A percentile compares a stretch with the other conserved stretches of the same genome.
Conservation (phyloP, 2,329 filamentous ascomycete species). For the Dothideomycetidae sp. region DNA sequence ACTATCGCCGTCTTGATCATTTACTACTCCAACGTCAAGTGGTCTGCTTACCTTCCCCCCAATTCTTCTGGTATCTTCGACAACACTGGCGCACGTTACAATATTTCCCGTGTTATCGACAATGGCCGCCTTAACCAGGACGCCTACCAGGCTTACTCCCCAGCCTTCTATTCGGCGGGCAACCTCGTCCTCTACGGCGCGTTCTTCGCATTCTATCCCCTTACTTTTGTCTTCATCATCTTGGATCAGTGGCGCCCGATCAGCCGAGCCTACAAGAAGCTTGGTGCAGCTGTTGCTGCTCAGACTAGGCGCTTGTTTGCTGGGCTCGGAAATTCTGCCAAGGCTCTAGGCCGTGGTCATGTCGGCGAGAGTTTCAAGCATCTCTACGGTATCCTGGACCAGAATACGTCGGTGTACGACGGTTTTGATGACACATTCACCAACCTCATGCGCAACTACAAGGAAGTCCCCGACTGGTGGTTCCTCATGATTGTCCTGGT, state of each 20-base stretch:
- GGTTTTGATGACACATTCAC: constrained; percentile 8
- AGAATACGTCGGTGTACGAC: constrained; percentile 8
- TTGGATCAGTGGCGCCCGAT: constrained; percentile 6
- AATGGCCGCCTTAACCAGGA: too few species aligned
- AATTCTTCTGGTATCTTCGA: constrained; percentile 75
- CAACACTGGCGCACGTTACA: constrained; percentile 71
- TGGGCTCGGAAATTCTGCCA: not conserved
- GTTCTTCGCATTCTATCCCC: constrained; percentile 11
- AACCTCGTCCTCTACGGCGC: constrained; percentile 8
- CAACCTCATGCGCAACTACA: constrained; percentile 30
- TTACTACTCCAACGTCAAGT: not conserved
- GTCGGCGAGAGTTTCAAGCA: constrained; percentile 3
- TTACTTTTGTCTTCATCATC: constrained; percentile 11
- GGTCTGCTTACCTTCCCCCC: too few species aligned
- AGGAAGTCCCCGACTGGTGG: constrained; percentile 39
- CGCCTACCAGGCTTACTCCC: not conserved
- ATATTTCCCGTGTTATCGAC: constrained; percentile 68
- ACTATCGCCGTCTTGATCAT: constrained; percentile 1
- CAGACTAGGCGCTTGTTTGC: constrained; percentile 1
- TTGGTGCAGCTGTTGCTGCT: constrained; percentile 1
- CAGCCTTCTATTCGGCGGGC: constrained; percentile 8
- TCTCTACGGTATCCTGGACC: constrained; percentile 5
- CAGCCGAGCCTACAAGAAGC: constrained; percentile 1
- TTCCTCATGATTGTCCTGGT: constrained; percentile 28
- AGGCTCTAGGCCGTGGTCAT: not conserved